Evolutionary conservation across 2,329 filamentous ascomycete genomes (phyloP).

Genomic region (Raffaelea deltoideospora): DNA sequence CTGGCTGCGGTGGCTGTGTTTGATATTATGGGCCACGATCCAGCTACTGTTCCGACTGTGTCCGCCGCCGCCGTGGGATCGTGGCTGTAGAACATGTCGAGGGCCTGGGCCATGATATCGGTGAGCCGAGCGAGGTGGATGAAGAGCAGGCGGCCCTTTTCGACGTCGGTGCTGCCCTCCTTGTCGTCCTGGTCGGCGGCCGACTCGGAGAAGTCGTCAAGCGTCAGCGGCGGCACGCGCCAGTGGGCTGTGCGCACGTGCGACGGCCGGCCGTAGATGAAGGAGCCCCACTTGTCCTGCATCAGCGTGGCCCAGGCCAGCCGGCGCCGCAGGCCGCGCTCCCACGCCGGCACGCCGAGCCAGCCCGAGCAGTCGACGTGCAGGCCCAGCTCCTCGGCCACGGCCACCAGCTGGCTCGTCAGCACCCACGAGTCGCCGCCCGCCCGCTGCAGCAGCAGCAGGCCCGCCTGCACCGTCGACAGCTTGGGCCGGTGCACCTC

Average conservation of each 20-base stretch:
- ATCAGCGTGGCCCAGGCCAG: constrained; percentile 86
- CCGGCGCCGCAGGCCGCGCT: constrained; percentile 68
- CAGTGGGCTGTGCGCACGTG: constrained; percentile 23
- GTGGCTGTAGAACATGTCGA: constrained; percentile 30
- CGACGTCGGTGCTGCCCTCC: constrained; percentile 25
- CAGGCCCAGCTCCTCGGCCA: constrained; percentile 74
- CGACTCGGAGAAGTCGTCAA: constrained; percentile 24
- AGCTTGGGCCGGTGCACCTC: constrained; percentile 72
- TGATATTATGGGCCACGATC: too few species aligned
- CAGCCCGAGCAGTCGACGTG: constrained; percentile 77
- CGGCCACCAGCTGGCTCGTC: constrained; percentile 75
- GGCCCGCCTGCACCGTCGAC: constrained; percentile 62
- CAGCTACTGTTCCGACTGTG: too few species aligned
- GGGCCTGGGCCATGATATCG: constrained; percentile 33
- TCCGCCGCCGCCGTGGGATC: too few species aligned
- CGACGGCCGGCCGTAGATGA: constrained; percentile 54
- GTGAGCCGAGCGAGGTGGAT: constrained; percentile 34
- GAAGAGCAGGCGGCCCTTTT: constrained; percentile 31
- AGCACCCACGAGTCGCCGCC: constrained; percentile 71
- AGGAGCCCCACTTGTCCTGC: constrained; percentile 77
- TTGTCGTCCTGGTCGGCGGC: constrained; percentile 19
- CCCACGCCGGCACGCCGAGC: constrained; percentile 82
- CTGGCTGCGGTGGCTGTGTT: too few species aligned
- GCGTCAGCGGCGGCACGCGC: constrained; percentile 26
- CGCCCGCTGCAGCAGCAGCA: constrained; percentile 56